phyloP scores from a whole-genome alignment of 192 early-diverging fungal genomes.

The Gamsiella multidivaricata region DNA sequence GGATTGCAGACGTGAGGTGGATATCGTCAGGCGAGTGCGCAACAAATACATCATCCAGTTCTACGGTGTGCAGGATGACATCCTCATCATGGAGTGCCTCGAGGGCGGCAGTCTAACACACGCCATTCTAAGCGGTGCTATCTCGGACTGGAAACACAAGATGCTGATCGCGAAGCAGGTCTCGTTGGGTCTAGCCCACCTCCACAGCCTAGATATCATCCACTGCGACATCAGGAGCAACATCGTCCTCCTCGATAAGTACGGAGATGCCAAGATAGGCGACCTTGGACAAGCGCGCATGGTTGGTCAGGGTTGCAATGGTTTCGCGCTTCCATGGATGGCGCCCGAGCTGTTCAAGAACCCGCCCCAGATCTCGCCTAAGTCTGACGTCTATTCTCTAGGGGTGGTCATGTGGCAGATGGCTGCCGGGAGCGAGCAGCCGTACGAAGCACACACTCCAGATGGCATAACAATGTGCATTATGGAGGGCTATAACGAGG shows the following conservation, averaged over 20 bases:
- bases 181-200: constrained; percentile 20
- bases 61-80: background rate
- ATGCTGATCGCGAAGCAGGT: constrained; percentile 3
- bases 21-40: background rate
- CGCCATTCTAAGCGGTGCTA: constrained; percentile 1
- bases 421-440: background rate
- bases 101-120: constrained; percentile 9
- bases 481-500: background rate
- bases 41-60: constrained; percentile 17
- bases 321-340: constrained; percentile 4
- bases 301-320: background rate
- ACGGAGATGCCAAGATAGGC: constrained; percentile 11
- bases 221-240: constrained; percentile 33
- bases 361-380: background rate
- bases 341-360: constrained; percentile 14
- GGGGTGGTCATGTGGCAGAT: constrained; percentile 41
- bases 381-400: constrained; percentile 38
- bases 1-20: background rate
- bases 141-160: constrained; percentile 2
- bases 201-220: constrained; percentile 10
- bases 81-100: constrained; percentile 15
- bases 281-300: constrained; percentile 10
- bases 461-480: background rate
- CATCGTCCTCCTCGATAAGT: constrained; percentile 14
- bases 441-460: background rate